Evolutionary conservation across 2,329 filamentous ascomycete genomes (phyloP).

Genomic region (Botryotinia calthae): DNA sequence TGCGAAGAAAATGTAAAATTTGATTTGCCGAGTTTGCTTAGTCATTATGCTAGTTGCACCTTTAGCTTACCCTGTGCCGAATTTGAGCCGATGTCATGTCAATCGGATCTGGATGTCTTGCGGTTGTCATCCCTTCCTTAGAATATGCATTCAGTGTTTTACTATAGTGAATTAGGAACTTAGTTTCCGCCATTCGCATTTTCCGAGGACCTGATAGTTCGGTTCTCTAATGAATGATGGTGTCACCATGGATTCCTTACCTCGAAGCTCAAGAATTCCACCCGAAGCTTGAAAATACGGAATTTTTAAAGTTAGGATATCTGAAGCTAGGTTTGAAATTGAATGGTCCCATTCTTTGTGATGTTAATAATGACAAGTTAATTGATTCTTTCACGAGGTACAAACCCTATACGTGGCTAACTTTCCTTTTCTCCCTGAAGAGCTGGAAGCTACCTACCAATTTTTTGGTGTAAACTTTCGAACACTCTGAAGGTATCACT

Average conservation of each 20-base stretch:
- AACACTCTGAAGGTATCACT: background rate
- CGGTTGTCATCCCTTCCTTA: background rate
- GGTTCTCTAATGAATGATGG: background rate
- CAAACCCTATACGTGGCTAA: background rate
- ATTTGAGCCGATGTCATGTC: background rate
- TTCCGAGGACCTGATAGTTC: background rate
- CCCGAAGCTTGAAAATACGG: background rate
- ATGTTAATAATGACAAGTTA: background rate
- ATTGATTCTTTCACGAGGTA: background rate
- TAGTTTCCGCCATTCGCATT: background rate
- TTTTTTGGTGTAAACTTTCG: background rate
- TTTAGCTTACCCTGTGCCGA: background rate
- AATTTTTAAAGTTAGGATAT: no score
- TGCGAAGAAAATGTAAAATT: background rate
- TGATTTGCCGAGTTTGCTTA: conserved; percentile 9
- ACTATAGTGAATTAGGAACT: background rate
- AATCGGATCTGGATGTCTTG: background rate
- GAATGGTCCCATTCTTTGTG: background rate
- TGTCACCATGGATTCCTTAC: background rate
- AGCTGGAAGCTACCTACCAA: background rate
- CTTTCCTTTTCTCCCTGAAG: background rate
- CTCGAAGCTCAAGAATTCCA: background rate
- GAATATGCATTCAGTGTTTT: background rate
- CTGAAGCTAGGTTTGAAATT: background rate
- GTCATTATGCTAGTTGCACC: background rate